Conservation (phyloP, 306 rosid species). For the Cyclanthera cordifolia region DNA sequence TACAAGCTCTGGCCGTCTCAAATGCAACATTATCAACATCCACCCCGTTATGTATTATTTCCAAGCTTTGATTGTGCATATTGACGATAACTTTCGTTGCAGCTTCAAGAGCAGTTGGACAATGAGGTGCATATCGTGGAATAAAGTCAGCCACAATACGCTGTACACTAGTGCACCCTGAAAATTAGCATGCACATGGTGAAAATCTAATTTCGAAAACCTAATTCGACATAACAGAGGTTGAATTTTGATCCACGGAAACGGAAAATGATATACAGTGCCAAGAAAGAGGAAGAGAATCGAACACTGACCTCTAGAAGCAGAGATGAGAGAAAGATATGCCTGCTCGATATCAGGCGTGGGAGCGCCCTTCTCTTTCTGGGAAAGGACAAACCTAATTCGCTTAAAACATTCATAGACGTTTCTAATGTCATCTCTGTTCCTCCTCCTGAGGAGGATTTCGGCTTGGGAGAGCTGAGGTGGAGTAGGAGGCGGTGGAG, state of each 20-base stretch:
- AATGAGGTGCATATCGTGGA: slow-evolving; percentile 74
- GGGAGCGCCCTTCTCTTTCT: slow-evolving; percentile 21
- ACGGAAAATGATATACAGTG: neutral
- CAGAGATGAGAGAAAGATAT: slow-evolving; percentile 42
- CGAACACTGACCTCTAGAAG: slow-evolving; percentile 40
- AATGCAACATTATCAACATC: slow-evolving; percentile 57
- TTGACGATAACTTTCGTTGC: slow-evolving; percentile 64
- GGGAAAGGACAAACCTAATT: slow-evolving; percentile 33
- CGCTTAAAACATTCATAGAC: slow-evolving; percentile 45
- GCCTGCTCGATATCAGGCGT: slow-evolving; percentile 40
- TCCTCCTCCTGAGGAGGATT: slow-evolving; percentile 27
- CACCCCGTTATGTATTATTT: slow-evolving; percentile 47
- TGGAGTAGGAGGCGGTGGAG: slow-evolving; percentile 31
- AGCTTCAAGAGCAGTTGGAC: slow-evolving; percentile 83
- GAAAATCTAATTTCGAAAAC: neutral
- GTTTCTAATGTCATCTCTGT: slow-evolving; percentile 44
- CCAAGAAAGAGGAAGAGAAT: neutral
- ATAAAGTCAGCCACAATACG: slow-evolving; percentile 78
- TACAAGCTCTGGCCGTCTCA: slow-evolving; percentile 64
- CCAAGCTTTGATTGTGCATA: slow-evolving; percentile 62
- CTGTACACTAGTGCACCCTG: slow-evolving; percentile 80
- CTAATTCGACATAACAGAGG: neutral
- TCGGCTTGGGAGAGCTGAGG: slow-evolving; percentile 40
- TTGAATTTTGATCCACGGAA: neutral
- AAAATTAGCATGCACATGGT: slow-evolving; percentile 20